A percentile compares a stretch with the other conserved stretches of the same genome.
These are phyloP conservation scores for Debaryomycetaceae sp. DNA, from an alignment of 1,139 yeast genomes.

Conservation along the genomic window DNA sequence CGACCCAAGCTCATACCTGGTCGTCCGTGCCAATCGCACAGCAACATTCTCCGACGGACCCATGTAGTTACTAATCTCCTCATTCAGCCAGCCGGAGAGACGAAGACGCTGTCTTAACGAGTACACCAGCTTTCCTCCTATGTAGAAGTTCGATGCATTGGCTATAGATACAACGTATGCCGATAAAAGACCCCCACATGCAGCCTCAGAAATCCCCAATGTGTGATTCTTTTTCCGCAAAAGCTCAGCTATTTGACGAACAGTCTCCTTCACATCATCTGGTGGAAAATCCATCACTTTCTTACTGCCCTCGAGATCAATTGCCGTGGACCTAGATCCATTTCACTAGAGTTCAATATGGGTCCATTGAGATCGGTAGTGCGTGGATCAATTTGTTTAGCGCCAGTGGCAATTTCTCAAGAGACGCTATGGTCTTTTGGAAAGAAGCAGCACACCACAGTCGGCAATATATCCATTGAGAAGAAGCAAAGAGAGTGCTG, in stretches of 20 bases:
- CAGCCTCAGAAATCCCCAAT: slow-evolving; percentile 79
- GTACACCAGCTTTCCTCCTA: slow-evolving; percentile 80
- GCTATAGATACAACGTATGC: slow-evolving; percentile 79
- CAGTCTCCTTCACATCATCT: slow-evolving; percentile 45
- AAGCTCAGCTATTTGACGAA: slow-evolving; percentile 53
- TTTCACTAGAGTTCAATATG: too few relatives aligned
- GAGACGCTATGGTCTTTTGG: neutral
- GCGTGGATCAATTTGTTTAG: slow-evolving; percentile 1
- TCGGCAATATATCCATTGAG: neutral
- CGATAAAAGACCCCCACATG: slow-evolving; percentile 83
- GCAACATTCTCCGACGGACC: slow-evolving; percentile 84
- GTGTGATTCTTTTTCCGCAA: slow-evolving; percentile 56
- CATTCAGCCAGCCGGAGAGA: slow-evolving; percentile 73
- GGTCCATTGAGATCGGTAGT: neutral
- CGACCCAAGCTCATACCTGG: slow-evolving; percentile 76
- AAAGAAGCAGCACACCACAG: neutral
- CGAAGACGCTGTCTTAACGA: slow-evolving; percentile 71
- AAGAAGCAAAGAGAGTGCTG: neutral
- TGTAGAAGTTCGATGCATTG: slow-evolving; percentile 80
- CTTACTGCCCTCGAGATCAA: neutral
- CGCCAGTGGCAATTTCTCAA: slow-evolving; percentile 6
- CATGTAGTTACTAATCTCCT: slow-evolving; percentile 66
- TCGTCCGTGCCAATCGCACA: slow-evolving; percentile 68
- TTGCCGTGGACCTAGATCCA: too few relatives aligned
- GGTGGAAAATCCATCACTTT: slow-evolving; percentile 62